phyloP scores from a whole-genome alignment of 129 eudicot species.

The Saussurea involucrata region DNA sequence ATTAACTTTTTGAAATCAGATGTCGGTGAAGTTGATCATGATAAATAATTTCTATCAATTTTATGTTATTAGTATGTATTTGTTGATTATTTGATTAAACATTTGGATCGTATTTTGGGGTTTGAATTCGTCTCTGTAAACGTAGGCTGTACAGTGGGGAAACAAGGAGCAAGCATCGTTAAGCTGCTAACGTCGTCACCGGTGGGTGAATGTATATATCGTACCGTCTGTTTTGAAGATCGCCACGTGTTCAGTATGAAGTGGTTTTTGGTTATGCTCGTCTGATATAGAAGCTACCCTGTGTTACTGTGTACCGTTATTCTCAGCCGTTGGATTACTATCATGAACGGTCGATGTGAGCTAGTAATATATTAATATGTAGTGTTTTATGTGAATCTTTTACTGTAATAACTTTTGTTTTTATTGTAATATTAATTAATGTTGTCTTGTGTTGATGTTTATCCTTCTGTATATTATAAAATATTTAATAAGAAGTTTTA shows the following conservation, averaged over 20 bases:
- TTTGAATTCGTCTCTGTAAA: not conserved
- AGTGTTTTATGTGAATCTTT: conserved; percentile 5
- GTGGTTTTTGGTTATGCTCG: not conserved
- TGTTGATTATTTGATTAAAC: not conserved
- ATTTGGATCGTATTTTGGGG: not conserved
- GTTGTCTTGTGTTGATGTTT: conserved; percentile 5
- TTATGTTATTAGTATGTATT: not conserved
- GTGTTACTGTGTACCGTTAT: not conserved
- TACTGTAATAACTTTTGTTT: not conserved
- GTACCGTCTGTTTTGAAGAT: not conserved
- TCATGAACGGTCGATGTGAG: conserved; percentile 21
- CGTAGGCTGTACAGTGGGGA: conserved; percentile 89
- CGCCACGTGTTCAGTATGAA: conserved; percentile 18
- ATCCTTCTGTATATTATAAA: too few species aligned
- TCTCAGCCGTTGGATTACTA: conserved; percentile 11
- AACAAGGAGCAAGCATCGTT: conserved; percentile 74
- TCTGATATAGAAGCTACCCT: not conserved
- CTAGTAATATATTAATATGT: not conserved
- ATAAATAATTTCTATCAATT: too few species aligned
- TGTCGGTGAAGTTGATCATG: not conserved
- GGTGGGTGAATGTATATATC: conserved; percentile 28
- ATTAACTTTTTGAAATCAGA: not conserved
- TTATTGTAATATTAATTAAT: not conserved
- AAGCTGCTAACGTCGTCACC: conserved; percentile 16
- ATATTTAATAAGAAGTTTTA: too few species aligned